Conservation (phyloP, 192 early-diverging fungal genomes). For the Backusella luteola region DNA sequence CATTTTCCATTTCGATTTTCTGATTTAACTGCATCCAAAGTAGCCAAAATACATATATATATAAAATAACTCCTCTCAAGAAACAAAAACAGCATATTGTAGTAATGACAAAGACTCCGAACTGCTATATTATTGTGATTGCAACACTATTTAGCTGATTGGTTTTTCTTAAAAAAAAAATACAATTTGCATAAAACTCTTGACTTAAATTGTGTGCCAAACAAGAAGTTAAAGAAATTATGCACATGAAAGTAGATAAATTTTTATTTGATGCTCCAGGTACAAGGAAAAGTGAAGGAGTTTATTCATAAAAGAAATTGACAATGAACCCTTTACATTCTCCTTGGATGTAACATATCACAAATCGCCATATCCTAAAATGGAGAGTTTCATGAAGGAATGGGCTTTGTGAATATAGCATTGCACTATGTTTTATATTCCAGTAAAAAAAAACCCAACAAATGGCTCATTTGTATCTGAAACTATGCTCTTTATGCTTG, state of each 20-base stretch:
- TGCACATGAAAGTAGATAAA: not conserved
- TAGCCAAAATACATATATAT: not conserved
- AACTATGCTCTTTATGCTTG: no score
- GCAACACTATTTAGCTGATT: no score
- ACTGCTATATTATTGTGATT: no score
- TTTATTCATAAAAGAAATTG: not conserved
- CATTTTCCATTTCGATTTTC: not conserved
- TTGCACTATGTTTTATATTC: no score
- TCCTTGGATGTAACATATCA: not conserved
- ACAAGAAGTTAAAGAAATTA: not conserved
- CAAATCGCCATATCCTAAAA: no score
- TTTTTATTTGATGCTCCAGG: not conserved
- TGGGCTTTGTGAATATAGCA: no score
- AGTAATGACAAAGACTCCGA: not conserved
- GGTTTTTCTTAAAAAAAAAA: not conserved
- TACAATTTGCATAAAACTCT: not conserved
- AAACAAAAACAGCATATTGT: not conserved
- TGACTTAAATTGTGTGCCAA: not conserved
- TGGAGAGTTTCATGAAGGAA: no score
- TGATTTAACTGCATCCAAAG: not conserved
- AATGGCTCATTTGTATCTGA: no score
- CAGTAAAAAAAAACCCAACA: no score
- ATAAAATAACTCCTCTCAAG: not conserved
- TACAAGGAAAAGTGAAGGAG: not conserved
- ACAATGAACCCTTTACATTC: not conserved